These are phyloP conservation scores for Exidia glandulosa DNA, from an alignment of 768 basidiomycete genomes.

Conservation along the genomic window DNA sequence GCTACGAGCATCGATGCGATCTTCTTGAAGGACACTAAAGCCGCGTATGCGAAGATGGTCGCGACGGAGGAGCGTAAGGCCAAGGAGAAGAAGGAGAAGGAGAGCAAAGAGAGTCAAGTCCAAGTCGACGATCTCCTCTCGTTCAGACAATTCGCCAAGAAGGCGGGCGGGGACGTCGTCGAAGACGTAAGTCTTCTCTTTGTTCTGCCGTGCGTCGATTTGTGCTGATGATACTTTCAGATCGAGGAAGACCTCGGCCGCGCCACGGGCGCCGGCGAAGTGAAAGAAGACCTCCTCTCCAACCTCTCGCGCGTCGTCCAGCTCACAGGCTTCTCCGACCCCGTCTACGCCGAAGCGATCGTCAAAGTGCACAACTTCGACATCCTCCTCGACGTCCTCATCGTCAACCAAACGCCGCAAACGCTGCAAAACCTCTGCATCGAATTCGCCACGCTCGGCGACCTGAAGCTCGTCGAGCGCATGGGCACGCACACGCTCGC, in stretches of 20 bases:
- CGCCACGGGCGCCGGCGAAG: constrained; percentile 77
- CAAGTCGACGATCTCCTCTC: constrained; percentile 89
- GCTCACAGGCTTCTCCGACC: constrained; percentile 95
- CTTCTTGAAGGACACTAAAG: constrained; percentile 79
- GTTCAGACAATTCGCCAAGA: constrained; percentile 95
- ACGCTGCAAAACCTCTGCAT: constrained; percentile 94
- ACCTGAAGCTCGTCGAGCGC: constrained; percentile 94
- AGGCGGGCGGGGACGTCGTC: constrained; percentile 60
- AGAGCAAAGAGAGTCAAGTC: constrained; percentile 54
- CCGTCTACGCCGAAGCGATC: constrained; percentile 95
- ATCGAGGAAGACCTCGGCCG: constrained; percentile 81
- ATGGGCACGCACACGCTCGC: constrained; percentile 87
- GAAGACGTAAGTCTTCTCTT: constrained; percentile 28
- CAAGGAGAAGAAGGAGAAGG: constrained; percentile 79
- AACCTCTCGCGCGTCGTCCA: constrained; percentile 89
- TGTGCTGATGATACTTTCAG: constrained; percentile 26
- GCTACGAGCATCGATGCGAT: constrained; percentile 44
- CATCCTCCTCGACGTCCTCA: constrained; percentile 86
- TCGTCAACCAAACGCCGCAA: constrained; percentile 91
- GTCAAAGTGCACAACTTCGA: constrained; percentile 98
- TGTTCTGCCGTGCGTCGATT: constrained; percentile 42
- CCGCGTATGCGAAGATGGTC: constrained; percentile 93
- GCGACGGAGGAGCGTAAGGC: constrained; percentile 91
- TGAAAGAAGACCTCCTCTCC: constrained; percentile 87
- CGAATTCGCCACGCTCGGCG: constrained; percentile 95